Evolutionary conservation across 2,329 filamentous ascomycete genomes (phyloP).

Genomic region (Aspergillus pseudotamarii): DNA sequence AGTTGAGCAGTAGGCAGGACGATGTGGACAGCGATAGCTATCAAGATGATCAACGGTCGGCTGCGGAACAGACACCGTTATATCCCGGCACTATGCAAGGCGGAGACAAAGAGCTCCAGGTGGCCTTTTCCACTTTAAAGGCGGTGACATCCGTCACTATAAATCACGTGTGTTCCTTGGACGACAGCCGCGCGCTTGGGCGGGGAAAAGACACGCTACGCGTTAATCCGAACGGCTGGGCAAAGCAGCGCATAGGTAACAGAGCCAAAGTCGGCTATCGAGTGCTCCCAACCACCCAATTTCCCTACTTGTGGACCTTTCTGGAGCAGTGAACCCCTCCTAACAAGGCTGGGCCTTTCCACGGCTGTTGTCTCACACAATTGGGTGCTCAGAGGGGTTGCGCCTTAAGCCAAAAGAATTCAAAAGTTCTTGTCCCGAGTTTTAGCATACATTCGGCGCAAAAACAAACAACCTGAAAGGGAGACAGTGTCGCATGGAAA

Average conservation of each 20-base stretch:
- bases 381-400: background rate
- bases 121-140: conserved; percentile 27
- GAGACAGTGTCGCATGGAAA: background rate
- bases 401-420: background rate
- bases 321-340: background rate
- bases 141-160: background rate
- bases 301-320: background rate
- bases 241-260: background rate
- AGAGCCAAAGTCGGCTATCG: background rate
- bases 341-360: background rate
- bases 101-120: conserved; percentile 18
- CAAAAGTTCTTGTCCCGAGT: background rate
- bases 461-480: background rate
- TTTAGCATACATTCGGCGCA: background rate
- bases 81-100: conserved; percentile 1
- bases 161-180: conserved; percentile 9
- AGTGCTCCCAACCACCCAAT: conserved; percentile 11
- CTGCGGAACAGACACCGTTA: background rate
- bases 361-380: background rate
- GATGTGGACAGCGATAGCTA: background rate
- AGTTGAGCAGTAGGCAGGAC: background rate
- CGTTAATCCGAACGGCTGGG: conserved; percentile 27
- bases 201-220: conserved; percentile 19
- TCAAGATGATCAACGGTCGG: background rate
- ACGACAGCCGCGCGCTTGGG: conserved; percentile 15